Evolutionary conservation across 208 protist species (phyloP).

Genomic region (Leishmania turanica): DNA sequence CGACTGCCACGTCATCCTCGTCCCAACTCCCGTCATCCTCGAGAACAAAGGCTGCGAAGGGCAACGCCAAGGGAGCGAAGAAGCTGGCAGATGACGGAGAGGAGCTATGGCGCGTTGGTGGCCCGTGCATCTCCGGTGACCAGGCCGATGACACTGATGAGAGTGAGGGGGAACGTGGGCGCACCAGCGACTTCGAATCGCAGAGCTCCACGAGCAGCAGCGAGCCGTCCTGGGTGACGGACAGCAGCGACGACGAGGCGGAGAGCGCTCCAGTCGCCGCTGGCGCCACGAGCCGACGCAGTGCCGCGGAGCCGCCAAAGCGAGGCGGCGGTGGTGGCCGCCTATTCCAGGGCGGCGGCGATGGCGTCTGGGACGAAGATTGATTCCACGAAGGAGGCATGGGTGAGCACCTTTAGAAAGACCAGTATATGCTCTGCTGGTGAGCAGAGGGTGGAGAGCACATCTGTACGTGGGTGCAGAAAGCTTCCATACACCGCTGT

Average conservation of each 20-base stretch:
- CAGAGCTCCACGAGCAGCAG: constrained; percentile 40
- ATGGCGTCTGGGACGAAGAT: constrained; percentile 61
- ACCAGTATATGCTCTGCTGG: neutral
- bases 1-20: constrained; percentile 1
- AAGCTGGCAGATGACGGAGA: constrained; percentile 15
- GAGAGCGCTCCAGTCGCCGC: neutral
- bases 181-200: constrained; percentile 3
- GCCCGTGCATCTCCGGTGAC: constrained; percentile 14
- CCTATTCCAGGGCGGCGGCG: constrained; percentile 44
- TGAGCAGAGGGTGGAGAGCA: neutral
- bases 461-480: neutral
- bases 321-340: constrained; percentile 26
- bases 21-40: neutral
- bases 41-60: neutral
- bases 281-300: neutral
- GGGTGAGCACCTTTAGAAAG: neutral
- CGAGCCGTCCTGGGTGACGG: constrained; percentile 53
- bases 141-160: neutral
- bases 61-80: constrained; percentile 12
- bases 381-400: neutral
- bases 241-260: constrained; percentile 39
- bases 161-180: neutral
- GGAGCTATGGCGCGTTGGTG: constrained; percentile 31
- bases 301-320: neutral
- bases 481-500: neutral